Conservation (phyloP, 129 eudicot species). For the Daucus carota region DNA sequence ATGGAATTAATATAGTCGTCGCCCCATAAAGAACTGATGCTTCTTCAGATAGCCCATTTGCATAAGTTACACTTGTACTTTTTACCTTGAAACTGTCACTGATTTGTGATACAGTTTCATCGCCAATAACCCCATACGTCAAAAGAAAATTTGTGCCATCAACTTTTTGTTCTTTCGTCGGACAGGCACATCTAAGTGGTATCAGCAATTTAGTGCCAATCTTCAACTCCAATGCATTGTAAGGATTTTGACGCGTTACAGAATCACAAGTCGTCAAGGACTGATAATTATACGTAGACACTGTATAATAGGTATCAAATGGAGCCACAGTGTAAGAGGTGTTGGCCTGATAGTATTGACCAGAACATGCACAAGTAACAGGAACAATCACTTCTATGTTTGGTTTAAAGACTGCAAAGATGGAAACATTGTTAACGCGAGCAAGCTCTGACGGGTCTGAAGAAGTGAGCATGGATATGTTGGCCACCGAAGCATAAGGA, state of each 20-base stretch:
- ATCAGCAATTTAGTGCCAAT: constrained; percentile 31
- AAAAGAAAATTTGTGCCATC: constrained; percentile 35
- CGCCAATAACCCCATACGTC: constrained; percentile 34
- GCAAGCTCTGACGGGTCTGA: constrained; percentile 28
- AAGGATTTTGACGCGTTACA: constrained; percentile 31
- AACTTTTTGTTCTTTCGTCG: constrained; percentile 36
- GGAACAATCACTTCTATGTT: constrained; percentile 53
- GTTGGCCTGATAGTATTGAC: constrained; percentile 34
- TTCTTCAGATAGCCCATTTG: constrained; percentile 35
- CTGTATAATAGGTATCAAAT: constrained; percentile 31
- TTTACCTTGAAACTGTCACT: constrained; percentile 37
- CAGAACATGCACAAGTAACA: constrained; percentile 57
- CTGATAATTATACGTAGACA: constrained; percentile 39
- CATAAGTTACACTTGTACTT: constrained; percentile 26
- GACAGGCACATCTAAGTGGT: constrained; percentile 77
- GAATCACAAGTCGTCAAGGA: constrained; percentile 53
- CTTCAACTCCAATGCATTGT: constrained; percentile 9
- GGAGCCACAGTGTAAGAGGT: not conserved
- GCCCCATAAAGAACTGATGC: constrained; percentile 27
- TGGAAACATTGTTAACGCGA: constrained; percentile 39
- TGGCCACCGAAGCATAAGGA: constrained; percentile 36
- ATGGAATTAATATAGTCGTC: constrained; percentile 59
- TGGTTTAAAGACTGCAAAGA: constrained; percentile 21
- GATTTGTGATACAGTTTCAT: constrained; percentile 28
- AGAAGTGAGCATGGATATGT: constrained; percentile 56